Percentiles rank a stretch among this genome's conserved stretches.
Conservation (phyloP, 257 asterid genomes). For the Avicennia marina region DNA sequence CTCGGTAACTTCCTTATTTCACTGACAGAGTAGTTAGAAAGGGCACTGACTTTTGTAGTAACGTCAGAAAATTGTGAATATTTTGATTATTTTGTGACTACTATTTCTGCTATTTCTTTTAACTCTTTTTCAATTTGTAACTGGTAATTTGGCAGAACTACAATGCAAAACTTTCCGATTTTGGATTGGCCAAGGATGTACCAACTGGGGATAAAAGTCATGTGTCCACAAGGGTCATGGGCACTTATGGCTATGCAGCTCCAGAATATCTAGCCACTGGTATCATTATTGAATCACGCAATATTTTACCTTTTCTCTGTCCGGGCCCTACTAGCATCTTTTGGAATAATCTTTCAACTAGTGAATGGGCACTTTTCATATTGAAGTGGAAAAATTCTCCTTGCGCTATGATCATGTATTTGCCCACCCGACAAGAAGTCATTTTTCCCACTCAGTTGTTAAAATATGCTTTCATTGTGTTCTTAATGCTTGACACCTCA, state of each 20-base stretch:
- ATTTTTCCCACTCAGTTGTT: no score
- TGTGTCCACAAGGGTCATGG: conserved; percentile 25
- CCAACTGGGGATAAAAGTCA: conserved; percentile 22
- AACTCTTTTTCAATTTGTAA: no score
- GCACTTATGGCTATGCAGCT: conserved; percentile 28
- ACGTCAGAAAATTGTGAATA: no score
- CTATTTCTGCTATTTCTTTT: no score
- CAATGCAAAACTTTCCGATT: conserved; percentile 14
- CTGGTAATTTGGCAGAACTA: conserved; percentile 14
- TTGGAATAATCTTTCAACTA: not conserved
- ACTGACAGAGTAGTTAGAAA: no score
- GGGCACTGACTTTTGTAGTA: no score
- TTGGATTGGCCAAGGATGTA: conserved; percentile 24
- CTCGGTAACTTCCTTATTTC: not conserved
- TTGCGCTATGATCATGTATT: not conserved
- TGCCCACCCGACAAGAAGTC: not conserved
- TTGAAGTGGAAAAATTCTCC: conserved; percentile 1
- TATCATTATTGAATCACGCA: not conserved
- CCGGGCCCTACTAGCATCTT: not conserved
- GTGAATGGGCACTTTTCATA: not conserved
- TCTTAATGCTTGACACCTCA: not conserved
- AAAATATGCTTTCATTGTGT: no score
- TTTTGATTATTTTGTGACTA: no score
- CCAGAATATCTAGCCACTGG: conserved; percentile 26
- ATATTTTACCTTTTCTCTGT: not conserved